Evolutionary conservation across 2,329 filamentous ascomycete species (phyloP).

Genomic region (Lasiodiplodia hormozganensis): DNA sequence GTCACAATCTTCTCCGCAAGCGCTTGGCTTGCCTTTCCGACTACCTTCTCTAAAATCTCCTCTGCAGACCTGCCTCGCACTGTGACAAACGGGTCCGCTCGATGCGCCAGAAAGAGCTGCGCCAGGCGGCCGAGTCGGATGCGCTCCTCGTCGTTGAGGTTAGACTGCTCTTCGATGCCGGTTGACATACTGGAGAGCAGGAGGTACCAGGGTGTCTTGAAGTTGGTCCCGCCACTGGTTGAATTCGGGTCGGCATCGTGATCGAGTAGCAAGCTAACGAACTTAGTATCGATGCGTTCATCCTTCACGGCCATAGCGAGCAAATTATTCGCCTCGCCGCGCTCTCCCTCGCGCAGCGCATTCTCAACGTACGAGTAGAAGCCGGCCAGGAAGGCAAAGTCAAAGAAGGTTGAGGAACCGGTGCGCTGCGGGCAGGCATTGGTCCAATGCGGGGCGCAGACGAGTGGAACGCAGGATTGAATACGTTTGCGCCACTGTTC

Average conservation of each 20-base stretch:
- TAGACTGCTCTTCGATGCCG: slow-evolving; percentile 3
- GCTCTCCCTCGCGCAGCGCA: neutral
- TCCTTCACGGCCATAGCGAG: neutral
- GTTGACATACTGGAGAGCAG: slow-evolving; percentile 1
- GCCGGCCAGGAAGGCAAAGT: slow-evolving; percentile 14
- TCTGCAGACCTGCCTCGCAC: neutral
- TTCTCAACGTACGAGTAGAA: slow-evolving; percentile 22
- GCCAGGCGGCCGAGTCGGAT: slow-evolving; percentile 7
- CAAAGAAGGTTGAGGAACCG: slow-evolving; percentile 11
- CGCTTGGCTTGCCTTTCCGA: neutral
- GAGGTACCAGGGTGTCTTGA: slow-evolving; percentile 19
- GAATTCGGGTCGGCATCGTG: slow-evolving; percentile 9
- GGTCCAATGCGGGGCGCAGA: slow-evolving; percentile 19
- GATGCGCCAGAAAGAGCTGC: neutral
- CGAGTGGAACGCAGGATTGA: neutral
- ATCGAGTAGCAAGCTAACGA: slow-evolving; percentile 8
- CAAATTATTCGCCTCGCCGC: neutral
- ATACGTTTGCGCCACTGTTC: slow-evolving; percentile 9
- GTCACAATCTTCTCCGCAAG: slow-evolving; percentile 1
- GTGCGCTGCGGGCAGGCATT: slow-evolving; percentile 20
- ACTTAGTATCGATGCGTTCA: neutral
- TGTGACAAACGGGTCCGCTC: slow-evolving; percentile 17
- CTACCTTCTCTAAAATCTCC: neutral
- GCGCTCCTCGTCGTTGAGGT: neutral
- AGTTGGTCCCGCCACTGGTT: neutral